Base-by-base conservation (phyloP, 805 yeast species). In the Kodamaea lidongshanica region DNA sequence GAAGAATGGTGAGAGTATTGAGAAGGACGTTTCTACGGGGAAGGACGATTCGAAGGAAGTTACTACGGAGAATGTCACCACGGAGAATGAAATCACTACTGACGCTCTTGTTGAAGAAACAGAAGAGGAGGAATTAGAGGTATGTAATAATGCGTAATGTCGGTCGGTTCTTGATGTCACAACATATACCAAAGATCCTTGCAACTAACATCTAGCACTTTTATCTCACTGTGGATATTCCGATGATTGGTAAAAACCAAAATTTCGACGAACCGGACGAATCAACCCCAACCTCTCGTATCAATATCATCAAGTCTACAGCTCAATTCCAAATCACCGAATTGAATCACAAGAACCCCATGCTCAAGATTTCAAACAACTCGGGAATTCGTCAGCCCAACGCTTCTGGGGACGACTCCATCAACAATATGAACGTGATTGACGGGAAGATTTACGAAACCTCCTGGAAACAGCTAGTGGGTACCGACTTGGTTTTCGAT, bases 391-490 rank as follows among this genome's bases (percentile, higher is more conserved):
- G 15, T 4, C 6, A 6, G 16, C 14, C 17, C 5, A 34, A 46
- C 11, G 7, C 34, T 4, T 50, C 46, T 12, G 32, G 27, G 7
- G 25, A 35, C 11, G 47, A 40, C 9, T 25, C 38, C 4, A 41
- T 54, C 21, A 52, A 54, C 37, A 47, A 57, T 25, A 33, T 61
- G 18, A 46, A 54, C 13, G 52, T 60, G 6, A 52, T 58, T 3
- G 67, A 64, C 36, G 68, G 67, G 12, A 61, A 69, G 21, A 54
- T 84, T 4, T 85, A 75, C 50, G 74, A 76, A 52, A 92, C 94
- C 2, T 58, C 65, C 13, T 88, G 96, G 96, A 65, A 69, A 24
- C 71, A 71, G 32, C 54, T 85, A 3, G 78, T 84, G 1, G 97
- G 97, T 0, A 81, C 94, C 0, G 96, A 63, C 28, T 42, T 61